These are phyloP conservation scores for Darksidea phi DNA, from an alignment of 495 filamentous ascomycete genomes.

Conservation along the genomic window DNA sequence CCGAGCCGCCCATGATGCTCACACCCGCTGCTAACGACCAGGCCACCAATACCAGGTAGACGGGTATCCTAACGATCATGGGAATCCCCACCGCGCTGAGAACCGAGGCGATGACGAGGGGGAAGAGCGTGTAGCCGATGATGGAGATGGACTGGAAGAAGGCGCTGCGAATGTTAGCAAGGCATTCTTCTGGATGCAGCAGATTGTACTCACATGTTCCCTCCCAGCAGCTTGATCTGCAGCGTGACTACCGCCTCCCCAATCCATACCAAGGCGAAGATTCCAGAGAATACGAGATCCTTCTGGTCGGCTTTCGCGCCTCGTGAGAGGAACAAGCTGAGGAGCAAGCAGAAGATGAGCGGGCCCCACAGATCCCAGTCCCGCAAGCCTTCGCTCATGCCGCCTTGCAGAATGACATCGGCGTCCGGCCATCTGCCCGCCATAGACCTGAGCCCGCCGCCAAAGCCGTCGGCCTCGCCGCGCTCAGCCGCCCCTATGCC, in stretches of 20 bases:
- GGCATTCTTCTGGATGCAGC: not conserved
- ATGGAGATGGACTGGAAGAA: slow-evolving; percentile 97
- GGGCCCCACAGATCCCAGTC: slow-evolving; percentile 99
- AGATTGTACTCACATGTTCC: slow-evolving; percentile 83
- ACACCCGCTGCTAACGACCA: slow-evolving; percentile 95
- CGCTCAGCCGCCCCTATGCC: slow-evolving; percentile 67
- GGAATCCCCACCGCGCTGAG: slow-evolving; percentile 78
- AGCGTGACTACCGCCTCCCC: slow-evolving; percentile 96
- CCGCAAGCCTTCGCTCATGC: slow-evolving; percentile 81
- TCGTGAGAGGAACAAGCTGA: slow-evolving; percentile 82
- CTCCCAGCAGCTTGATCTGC: slow-evolving; percentile 95
- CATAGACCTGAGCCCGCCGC: slow-evolving; percentile 63
- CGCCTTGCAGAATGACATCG: slow-evolving; percentile 68
- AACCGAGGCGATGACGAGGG: slow-evolving; percentile 89
- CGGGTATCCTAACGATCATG: slow-evolving; percentile 76
- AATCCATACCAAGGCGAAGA: slow-evolving; percentile 95
- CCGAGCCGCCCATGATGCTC: slow-evolving; percentile 92
- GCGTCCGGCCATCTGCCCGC: slow-evolving; percentile 71
- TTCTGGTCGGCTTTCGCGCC: slow-evolving; percentile 72
- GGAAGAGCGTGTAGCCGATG: slow-evolving; percentile 98
- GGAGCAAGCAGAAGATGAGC: slow-evolving; percentile 82
- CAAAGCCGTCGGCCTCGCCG: slow-evolving; percentile 61
- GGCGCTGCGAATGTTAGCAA: slow-evolving; percentile 56
- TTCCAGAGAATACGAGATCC: slow-evolving; percentile 86
- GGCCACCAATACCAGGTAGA: slow-evolving; percentile 80